Base-by-base conservation (phyloP, 345 rosid genomes). In the Punica granatum region DNA sequence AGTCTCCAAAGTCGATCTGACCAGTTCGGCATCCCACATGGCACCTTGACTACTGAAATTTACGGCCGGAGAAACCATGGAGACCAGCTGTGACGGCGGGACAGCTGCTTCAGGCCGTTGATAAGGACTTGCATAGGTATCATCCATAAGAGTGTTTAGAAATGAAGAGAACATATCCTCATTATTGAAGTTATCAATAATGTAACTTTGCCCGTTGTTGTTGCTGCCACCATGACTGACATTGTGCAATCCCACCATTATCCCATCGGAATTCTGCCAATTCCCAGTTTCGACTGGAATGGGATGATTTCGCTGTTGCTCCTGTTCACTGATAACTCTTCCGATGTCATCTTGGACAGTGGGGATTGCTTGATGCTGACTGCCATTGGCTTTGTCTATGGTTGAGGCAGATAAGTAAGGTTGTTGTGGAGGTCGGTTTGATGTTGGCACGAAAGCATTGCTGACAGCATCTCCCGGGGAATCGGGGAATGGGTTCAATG, bases 121-220 rank as follows among this genome's bases (percentile, higher is more conserved):
- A 49, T 70, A 62, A 26, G 58, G 59, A 63, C 30, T 48, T 51
- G 25, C 14, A 63, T 25, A 70, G 31, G 13, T n/a, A 14, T 87
- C 97, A 25, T 86, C 79, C 70, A 86, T 75, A 51, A 92, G 72
- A 16, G 89, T 83, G 71, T 86, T 87, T 9, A 92, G 83, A 78
- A 89, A 84, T 2, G 86, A 80, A 9, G 97, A 81, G 80, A 87
- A 82, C 63, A 69, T 72, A 67, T 91, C 96, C 34, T 86, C 93
- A 34, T 42, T 39, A 32, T 76, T 79, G 51, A 69, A 79, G 63
- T 74, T 76, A 36, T 75, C 43, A 19, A 33, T 69, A 7, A 63
- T 49, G 63, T 62, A 69, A 53, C 60, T 70, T 7, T 35, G 36
- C 25, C 63, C 49, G 33, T 64, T 71, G 71, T 71, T 60, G 33